A percentile compares a stretch with the other conserved stretches of the same genome.
Evolutionary conservation across 345 rosid genomes (phyloP).

Genomic region (Salix dunnii): DNA sequence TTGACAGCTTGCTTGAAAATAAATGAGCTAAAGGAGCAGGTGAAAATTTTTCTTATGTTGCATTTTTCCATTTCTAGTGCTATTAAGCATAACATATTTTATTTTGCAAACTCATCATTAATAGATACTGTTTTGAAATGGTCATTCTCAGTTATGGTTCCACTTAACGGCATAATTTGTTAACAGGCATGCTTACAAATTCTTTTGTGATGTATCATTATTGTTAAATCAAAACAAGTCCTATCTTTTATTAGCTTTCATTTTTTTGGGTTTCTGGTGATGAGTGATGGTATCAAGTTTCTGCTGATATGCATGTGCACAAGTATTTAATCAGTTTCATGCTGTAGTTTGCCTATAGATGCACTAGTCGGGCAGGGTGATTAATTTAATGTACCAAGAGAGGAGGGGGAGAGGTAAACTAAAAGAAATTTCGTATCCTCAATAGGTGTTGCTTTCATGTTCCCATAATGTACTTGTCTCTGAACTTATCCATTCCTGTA

Average conservation of each 20-base stretch:
- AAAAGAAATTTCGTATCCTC: background rate
- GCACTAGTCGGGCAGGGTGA: background rate
- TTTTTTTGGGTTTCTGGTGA: background rate
- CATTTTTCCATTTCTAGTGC: background rate
- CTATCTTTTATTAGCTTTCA: background rate
- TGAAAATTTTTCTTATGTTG: conserved; percentile 24
- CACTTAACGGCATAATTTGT: background rate
- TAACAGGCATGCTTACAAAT: background rate
- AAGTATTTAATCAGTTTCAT: background rate
- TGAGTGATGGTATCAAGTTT: background rate
- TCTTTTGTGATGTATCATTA: background rate
- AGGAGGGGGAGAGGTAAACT: background rate
- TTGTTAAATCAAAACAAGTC: background rate
- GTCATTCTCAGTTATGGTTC: background rate
- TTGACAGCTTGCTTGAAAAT: conserved; percentile 77
- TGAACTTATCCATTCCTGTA: background rate
- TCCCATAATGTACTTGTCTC: background rate
- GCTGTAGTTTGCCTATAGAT: background rate
- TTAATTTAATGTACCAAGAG: background rate
- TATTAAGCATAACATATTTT: background rate
- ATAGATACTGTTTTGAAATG: background rate
- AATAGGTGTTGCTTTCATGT: background rate
- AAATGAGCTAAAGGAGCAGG: conserved; percentile 90
- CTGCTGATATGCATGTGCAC: background rate
- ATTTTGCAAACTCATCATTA: background rate